These are phyloP conservation scores for Funneliformis caledonium DNA, from an alignment of 371 early-diverging fungal species.

Conservation along the genomic window DNA sequence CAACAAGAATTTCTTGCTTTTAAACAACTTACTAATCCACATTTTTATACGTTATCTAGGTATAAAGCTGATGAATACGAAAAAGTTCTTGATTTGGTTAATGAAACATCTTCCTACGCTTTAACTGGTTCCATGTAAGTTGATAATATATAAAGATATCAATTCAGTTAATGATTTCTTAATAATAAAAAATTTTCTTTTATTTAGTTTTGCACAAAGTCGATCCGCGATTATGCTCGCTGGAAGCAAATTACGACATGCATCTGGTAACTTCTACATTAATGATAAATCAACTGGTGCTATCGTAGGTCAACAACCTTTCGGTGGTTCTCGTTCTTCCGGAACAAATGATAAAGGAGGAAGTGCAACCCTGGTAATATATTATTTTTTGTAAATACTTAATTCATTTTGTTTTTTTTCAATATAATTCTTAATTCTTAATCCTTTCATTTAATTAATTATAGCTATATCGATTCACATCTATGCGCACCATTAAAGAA, in stretches of 20 bases:
- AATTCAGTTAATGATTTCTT: not conserved
- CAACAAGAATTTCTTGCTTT: not conserved
- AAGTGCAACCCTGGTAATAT: slow-evolving; percentile 55
- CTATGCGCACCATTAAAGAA: slow-evolving; percentile 96
- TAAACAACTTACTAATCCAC: not conserved
- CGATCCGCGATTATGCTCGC: slow-evolving; percentile 78
- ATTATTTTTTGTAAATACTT: not conserved
- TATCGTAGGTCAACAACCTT: slow-evolving; percentile 97
- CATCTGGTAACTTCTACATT: slow-evolving; percentile 98
- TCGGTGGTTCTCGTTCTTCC: slow-evolving; percentile 93
- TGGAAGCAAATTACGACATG: slow-evolving; percentile 79
- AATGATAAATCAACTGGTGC: slow-evolving; percentile 99
- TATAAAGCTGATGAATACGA: slow-evolving; percentile 84
- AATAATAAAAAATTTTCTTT: not conserved
- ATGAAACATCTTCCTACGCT: slow-evolving; percentile 84
- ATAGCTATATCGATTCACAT: slow-evolving; percentile 85
- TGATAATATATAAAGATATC: not conserved
- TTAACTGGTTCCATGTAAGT: slow-evolving; percentile 78
- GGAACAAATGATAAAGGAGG: slow-evolving; percentile 99
- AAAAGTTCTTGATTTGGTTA: slow-evolving; percentile 73
- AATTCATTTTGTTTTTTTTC: not conserved
- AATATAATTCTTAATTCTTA: not conserved
- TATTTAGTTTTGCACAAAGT: slow-evolving; percentile 79
- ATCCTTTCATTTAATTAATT: not conserved
- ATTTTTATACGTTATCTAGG: not conserved